These are phyloP conservation scores for Penicillium sp. DNA, from an alignment of 2,329 filamentous ascomycete species.

Conservation along the genomic window DNA sequence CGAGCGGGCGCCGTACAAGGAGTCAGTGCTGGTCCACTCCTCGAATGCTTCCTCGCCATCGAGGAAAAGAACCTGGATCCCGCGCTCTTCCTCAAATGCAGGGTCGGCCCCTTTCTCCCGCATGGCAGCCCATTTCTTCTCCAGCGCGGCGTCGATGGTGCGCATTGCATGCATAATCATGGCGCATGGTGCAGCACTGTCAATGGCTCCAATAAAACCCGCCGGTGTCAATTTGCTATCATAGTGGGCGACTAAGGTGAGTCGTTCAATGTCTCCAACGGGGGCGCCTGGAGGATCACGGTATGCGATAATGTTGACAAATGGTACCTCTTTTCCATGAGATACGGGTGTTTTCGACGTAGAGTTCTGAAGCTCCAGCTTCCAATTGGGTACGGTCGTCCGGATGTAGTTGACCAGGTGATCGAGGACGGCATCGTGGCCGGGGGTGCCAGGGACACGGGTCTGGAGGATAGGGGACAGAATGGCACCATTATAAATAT, in stretches of 20 bases:
- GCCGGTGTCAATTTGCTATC: slow-evolving; percentile 78
- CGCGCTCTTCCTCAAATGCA: slow-evolving; percentile 70
- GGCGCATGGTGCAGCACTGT: slow-evolving; percentile 91
- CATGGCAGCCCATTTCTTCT: slow-evolving; percentile 78
- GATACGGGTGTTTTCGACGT: slow-evolving; percentile 78
- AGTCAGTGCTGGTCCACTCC: slow-evolving; percentile 76
- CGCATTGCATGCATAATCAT: slow-evolving; percentile 82
- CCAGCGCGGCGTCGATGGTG: slow-evolving; percentile 76
- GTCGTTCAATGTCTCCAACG: slow-evolving; percentile 71
- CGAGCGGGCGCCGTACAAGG: slow-evolving; percentile 80
- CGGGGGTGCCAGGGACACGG: slow-evolving; percentile 82
- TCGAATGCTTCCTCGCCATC: slow-evolving; percentile 94
- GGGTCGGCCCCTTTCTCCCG: slow-evolving; percentile 54
- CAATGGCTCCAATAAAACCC: slow-evolving; percentile 90
- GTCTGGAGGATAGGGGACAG: slow-evolving; percentile 84
- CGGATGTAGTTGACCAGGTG: slow-evolving; percentile 86
- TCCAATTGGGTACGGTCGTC: slow-evolving; percentile 74
- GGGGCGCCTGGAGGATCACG: slow-evolving; percentile 83
- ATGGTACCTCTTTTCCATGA: slow-evolving; percentile 70
- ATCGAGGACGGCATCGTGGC: slow-evolving; percentile 68
- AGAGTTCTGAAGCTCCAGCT: slow-evolving; percentile 83
- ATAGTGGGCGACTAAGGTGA: slow-evolving; percentile 92
- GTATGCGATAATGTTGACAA: slow-evolving; percentile 81
- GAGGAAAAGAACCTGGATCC: slow-evolving; percentile 84
- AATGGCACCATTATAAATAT: slow-evolving; percentile 72